phyloP scores from a whole-genome alignment of 2,329 filamentous ascomycete genomes.

The Colletotrichum sp. region DNA sequence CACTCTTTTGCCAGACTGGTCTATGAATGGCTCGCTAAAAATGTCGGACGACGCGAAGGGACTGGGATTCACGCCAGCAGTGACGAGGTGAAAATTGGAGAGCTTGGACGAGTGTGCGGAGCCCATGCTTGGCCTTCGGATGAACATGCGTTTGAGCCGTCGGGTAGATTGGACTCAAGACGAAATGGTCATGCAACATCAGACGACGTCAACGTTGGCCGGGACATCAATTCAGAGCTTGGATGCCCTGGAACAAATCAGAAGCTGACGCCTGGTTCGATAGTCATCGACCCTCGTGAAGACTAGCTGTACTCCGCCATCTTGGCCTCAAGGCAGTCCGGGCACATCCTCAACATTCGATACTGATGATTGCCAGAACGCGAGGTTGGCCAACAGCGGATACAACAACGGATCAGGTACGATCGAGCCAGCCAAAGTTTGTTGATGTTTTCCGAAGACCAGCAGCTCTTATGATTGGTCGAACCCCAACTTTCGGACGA shows the following conservation, averaged over 20 bases:
- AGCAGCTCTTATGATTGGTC: neutral
- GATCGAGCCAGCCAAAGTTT: neutral
- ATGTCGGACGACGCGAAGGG: neutral
- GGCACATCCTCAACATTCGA: neutral
- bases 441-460: neutral
- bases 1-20: neutral
- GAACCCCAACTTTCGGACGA: constrained; percentile 2
- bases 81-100: neutral
- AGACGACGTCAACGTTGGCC: neutral
- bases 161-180: neutral
- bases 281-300: too few relatives aligned
- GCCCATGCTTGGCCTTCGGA: neutral
- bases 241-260: neutral
- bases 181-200: neutral
- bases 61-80: neutral
- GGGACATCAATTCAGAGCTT: neutral
- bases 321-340: neutral
- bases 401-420: neutral
- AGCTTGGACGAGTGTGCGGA: neutral
- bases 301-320: neutral
- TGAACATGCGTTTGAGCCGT: neutral
- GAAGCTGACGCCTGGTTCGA: neutral
- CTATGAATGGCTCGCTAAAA: neutral
- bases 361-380: neutral
- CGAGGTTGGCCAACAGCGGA: neutral